Percentiles rank a stretch among this genome's conserved stretches.
These are phyloP conservation scores for Claviceps sorghi DNA, from an alignment of 2,329 filamentous ascomycete species.

Conservation along the genomic window DNA sequence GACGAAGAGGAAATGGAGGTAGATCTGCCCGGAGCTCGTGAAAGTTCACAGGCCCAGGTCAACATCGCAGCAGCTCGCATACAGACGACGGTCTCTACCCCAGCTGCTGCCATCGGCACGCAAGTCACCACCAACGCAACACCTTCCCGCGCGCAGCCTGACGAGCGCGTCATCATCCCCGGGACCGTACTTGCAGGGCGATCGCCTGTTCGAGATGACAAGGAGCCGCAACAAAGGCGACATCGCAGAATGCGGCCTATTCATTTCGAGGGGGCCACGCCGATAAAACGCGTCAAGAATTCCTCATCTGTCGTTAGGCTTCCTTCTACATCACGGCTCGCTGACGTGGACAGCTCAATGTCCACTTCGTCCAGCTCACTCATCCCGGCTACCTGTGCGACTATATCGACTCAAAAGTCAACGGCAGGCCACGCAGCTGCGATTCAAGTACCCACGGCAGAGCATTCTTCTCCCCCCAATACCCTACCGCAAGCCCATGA, in stretches of 20 bases:
- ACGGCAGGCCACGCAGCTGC: background rate
- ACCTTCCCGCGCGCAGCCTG: constrained; percentile 20
- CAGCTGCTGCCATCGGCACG: background rate
- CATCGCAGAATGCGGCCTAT: constrained; percentile 15
- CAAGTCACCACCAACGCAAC: constrained; percentile 12
- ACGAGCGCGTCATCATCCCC: constrained; percentile 9
- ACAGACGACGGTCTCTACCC: constrained; percentile 7
- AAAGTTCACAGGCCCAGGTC: constrained; percentile 9
- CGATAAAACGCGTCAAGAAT: background rate
- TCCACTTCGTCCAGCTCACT: constrained; percentile 16
- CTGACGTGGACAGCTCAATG: constrained; percentile 12
- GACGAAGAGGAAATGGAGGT: constrained; percentile 21
- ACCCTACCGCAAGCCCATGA: background rate
- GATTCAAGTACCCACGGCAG: background rate
- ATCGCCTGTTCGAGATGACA: background rate
- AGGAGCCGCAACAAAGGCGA: constrained; percentile 2
- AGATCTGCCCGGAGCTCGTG: constrained; percentile 17
- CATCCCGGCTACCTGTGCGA: constrained; percentile 13
- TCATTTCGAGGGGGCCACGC: constrained; percentile 8
- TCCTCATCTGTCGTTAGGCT: constrained; percentile 5
- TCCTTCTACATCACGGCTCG: constrained; percentile 11
- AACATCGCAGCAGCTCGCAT: constrained; percentile 13
- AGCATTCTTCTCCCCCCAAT: background rate
- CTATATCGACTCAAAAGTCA: constrained; percentile 1
- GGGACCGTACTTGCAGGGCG: constrained; percentile 6